These are phyloP conservation scores for Phytopythium delawarense DNA, from an alignment of 352 stramenopile genomes.

Conservation along the genomic window DNA sequence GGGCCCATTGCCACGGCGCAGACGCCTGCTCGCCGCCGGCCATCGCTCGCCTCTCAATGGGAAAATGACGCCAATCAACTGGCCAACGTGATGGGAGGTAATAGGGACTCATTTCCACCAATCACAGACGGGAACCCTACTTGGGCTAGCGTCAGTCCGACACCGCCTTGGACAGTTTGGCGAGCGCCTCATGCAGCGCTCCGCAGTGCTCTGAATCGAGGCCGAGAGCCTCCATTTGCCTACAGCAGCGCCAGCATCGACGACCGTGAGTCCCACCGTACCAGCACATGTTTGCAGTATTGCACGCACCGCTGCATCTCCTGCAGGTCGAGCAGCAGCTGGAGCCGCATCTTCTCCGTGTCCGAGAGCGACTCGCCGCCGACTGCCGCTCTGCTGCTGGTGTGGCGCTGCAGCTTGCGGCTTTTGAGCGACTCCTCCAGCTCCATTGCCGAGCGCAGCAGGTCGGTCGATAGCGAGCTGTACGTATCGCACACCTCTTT, in stretches of 20 bases:
- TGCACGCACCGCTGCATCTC: conserved; percentile 58
- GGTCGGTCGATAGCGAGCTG: conserved; percentile 55
- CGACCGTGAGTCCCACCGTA: not conserved
- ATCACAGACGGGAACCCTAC: conserved; percentile 19
- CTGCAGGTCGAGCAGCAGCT: conserved; percentile 72
- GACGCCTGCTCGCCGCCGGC: conserved; percentile 24
- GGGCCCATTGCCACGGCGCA: conserved; percentile 46
- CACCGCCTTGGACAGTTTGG: conserved; percentile 22
- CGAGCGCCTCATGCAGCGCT: conserved; percentile 16
- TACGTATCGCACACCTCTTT: conserved; percentile 59
- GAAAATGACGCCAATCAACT: conserved; percentile 2
- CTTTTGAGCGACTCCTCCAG: conserved; percentile 87
- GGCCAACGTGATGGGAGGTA: not conserved
- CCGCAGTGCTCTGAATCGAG: conserved; percentile 37
- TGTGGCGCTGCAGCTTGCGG: conserved; percentile 72
- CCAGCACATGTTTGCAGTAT: not conserved
- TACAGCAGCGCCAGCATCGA: conserved; percentile 9
- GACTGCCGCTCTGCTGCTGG: conserved; percentile 16
- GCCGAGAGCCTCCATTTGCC: conserved; percentile 44
- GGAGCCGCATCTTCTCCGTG: conserved; percentile 84
- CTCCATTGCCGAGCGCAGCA: conserved; percentile 73
- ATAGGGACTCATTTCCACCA: conserved; percentile 32
- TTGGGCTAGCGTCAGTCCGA: not conserved
- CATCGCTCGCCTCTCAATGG: not conserved
- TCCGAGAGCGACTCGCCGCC: conserved; percentile 46